Percentiles rank a stretch among this genome's conserved stretches.
Evolutionary conservation across 768 basidiomycete species (phyloP).

Genomic region (Tylopilus intermedius): DNA sequence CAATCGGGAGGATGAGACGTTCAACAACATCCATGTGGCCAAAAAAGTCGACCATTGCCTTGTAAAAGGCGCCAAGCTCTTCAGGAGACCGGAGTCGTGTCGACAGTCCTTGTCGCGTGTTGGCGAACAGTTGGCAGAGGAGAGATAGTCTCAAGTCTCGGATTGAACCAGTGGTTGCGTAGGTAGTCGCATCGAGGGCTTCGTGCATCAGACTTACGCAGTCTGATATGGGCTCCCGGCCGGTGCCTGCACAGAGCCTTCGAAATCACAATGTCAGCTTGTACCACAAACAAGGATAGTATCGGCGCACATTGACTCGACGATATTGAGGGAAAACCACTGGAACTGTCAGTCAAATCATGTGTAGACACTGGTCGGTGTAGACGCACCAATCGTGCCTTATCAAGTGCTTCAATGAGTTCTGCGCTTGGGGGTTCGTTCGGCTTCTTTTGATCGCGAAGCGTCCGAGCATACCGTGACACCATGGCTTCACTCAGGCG

Average conservation of each 20-base stretch:
- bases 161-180: constrained; percentile 15
- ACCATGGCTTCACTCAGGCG: constrained; percentile 35
- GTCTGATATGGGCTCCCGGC: constrained; percentile 35
- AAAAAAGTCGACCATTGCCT: constrained; percentile 30
- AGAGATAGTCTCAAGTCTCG: constrained; percentile 38
- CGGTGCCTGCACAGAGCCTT: constrained; percentile 42
- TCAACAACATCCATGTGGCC: constrained; percentile 34
- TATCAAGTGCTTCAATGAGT: constrained; percentile 31
- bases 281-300: not conserved
- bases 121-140: constrained; percentile 32
- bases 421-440: constrained; percentile 26
- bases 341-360: constrained; percentile 21
- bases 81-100: constrained; percentile 26
- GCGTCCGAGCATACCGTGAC: constrained; percentile 25
- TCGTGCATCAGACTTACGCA: constrained; percentile 29
- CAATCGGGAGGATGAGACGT: constrained; percentile 35
- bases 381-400: constrained; percentile 35
- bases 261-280: not conserved
- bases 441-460: constrained; percentile 28
- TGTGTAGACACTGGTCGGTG: constrained; percentile 3
- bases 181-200: constrained; percentile 26
- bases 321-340: constrained; percentile 38
- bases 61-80: constrained; percentile 32
- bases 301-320: constrained; percentile 36
- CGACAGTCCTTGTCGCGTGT: constrained; percentile 29